Evolutionary conservation across 1,284 basidiomycete species (phyloP).

Genomic region (Singerocomus inundabilis): DNA sequence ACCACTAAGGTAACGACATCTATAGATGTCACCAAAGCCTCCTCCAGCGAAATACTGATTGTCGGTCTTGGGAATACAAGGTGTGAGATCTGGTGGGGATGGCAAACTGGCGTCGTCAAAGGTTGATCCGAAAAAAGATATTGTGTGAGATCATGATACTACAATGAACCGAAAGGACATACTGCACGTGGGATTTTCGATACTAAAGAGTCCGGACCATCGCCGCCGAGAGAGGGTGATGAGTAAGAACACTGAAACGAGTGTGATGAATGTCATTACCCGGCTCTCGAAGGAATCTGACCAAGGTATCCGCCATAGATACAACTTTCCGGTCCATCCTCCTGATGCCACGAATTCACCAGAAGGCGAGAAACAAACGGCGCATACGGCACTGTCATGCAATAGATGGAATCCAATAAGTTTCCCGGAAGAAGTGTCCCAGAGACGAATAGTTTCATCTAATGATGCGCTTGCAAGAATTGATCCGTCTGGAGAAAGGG

Average conservation of each 20-base stretch:
- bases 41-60: not conserved
- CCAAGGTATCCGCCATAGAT: slow-evolving; percentile 1
- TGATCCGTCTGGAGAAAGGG: slow-evolving; percentile 14
- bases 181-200: too few species aligned
- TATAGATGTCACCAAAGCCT: slow-evolving; percentile 10
- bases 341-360: slow-evolving; percentile 3
- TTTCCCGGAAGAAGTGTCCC: slow-evolving; percentile 5
- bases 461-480: slow-evolving; percentile 9
- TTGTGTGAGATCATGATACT: too few species aligned
- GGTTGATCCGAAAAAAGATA: too few species aligned
- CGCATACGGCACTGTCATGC: rapidly evolving
- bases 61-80: not conserved
- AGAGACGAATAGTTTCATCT: slow-evolving; percentile 13
- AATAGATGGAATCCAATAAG: not conserved
- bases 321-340: rapidly evolving
- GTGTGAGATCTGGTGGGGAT: not conserved
- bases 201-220: too few species aligned
- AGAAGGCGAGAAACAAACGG: slow-evolving; percentile 5
- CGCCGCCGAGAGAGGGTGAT: too few species aligned
- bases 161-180: too few species aligned
- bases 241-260: too few species aligned
- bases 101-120: too few species aligned
- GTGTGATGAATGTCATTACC: not conserved
- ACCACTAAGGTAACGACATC: not conserved
- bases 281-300: not conserved